phyloP scores from a whole-genome alignment of 805 yeast species.

The Zygotorulaspora florentina region DNA sequence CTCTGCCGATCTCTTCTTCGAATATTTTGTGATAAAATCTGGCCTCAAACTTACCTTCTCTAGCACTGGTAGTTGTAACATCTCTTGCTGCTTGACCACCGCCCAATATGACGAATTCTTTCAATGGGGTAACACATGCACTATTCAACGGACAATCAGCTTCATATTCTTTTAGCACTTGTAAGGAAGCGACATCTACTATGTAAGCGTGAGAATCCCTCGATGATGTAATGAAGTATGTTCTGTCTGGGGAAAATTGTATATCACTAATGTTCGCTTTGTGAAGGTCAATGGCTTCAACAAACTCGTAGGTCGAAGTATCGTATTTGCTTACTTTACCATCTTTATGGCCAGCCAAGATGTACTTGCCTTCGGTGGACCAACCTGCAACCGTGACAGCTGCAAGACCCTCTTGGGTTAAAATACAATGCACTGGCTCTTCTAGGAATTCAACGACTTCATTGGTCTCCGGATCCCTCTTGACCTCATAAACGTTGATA shows the following conservation, averaged over 20 bases:
- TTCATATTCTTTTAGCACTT: constrained; percentile 65
- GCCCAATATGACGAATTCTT: constrained; percentile 88
- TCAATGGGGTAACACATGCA: constrained; percentile 89
- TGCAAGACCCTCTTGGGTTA: constrained; percentile 54
- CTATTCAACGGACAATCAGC: constrained; percentile 94
- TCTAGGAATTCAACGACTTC: constrained; percentile 37
- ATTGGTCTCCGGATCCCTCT: constrained; percentile 37
- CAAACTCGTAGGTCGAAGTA: constrained; percentile 61
- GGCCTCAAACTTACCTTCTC: constrained; percentile 96
- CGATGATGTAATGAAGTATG: constrained; percentile 89
- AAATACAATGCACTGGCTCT: constrained; percentile 57
- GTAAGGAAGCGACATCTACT: constrained; percentile 71
- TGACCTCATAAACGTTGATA: constrained; percentile 61
- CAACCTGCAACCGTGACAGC: constrained; percentile 83
- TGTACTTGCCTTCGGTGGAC: constrained; percentile 68
- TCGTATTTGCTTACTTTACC: constrained; percentile 82
- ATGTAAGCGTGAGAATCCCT: constrained; percentile 84
- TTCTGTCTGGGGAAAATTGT: constrained; percentile 80
- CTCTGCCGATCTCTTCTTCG: constrained; percentile 94
- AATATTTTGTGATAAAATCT: constrained; percentile 93
- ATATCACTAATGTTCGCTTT: constrained; percentile 79
- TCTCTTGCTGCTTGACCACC: constrained; percentile 99
- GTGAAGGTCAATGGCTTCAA: constrained; percentile 60
- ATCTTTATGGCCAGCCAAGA: constrained; percentile 84
- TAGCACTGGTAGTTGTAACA: constrained; percentile 92